Conservation (phyloP, 2,329 filamentous ascomycete species). For the Microsporum canis region DNA sequence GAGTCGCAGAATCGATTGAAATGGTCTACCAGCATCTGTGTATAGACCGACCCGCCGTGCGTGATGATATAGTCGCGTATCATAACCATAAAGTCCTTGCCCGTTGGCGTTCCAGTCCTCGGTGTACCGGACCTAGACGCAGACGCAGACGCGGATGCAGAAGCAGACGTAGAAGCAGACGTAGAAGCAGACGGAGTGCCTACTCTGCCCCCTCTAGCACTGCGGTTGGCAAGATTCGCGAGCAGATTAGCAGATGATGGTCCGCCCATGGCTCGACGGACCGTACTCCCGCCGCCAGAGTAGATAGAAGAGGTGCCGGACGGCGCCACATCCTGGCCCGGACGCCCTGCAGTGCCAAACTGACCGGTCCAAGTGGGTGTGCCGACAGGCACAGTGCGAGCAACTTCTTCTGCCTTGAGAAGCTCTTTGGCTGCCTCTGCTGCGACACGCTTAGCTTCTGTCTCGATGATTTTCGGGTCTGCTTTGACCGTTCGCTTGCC, state of each 20-base stretch:
- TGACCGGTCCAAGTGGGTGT: slow-evolving; percentile 91
- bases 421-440: slow-evolving; percentile 67
- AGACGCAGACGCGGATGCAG: not conserved
- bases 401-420: slow-evolving; percentile 59
- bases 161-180: not conserved
- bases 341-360: slow-evolving; percentile 64
- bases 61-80: slow-evolving; percentile 68
- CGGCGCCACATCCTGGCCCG: slow-evolving; percentile 36
- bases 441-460: slow-evolving; percentile 70
- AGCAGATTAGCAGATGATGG: slow-evolving; percentile 32
- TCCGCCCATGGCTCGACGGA: slow-evolving; percentile 27
- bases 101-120: slow-evolving; percentile 30
- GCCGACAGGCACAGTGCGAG: slow-evolving; percentile 62
- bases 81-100: slow-evolving; percentile 55
- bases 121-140: slow-evolving; percentile 26
- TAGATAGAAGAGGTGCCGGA: slow-evolving; percentile 7
- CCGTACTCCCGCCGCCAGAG: slow-evolving; percentile 23
- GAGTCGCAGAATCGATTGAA: slow-evolving; percentile 72
- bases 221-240: slow-evolving; percentile 28
- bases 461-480: slow-evolving; percentile 65
- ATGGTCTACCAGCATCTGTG: slow-evolving; percentile 78
- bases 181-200: not conserved
- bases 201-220: slow-evolving; percentile 8
- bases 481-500: slow-evolving; percentile 60
- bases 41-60: slow-evolving; percentile 68